Evolutionary conservation across 176 grass and related monocot species (phyloP), one percentile per base, ranked within the genome.

Genomic region (Rhipidocladum racemiflorum): DNA sequence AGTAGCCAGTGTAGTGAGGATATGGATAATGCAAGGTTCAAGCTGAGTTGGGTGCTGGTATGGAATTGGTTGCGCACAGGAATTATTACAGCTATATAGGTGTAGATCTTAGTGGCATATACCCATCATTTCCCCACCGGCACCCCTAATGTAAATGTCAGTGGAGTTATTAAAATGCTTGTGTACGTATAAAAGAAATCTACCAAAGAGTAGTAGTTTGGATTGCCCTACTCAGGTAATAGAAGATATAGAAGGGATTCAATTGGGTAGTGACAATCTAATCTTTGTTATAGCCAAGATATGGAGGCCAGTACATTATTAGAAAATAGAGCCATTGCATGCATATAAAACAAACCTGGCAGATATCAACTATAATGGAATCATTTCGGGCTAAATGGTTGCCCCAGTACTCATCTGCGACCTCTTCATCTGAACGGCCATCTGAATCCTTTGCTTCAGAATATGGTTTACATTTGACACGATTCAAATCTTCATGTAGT

Each of bases 311-410:
- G 21, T 49, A 65, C 9, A 72, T 86, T 32, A 17, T 62, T 51
- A 63, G 23, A 32, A 59, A 77, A 76, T 68, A 18, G 30, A 79
- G 18, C 25, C 16, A 17, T 18, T 63, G 24, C 35, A 61, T 40
- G 50, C 16, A 29, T 34, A 65, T 70, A 59, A 34, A 83, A 91
- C 90, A 86, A 80, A 99, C 92, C 90, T 99, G 96, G 79, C 96
- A 99, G 53, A 92, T 93, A 90, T 99, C 92, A 54, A 99, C 92
- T 84, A 99, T 95, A 67, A 99, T 91, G 20, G 96, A 99, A 82
- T 95, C 89, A 89, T 99, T 99, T 79, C 96, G 89, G 75, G 92
- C 90, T 85, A 99, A 88, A 95, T 99, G 96, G 86, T 99, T 95
- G 72, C 83, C 86, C 96, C 96, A 95, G 45, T 93, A 89, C 79